Conservation (phyloP, 2,329 filamentous ascomycete genomes). For the Thermoascus crustaceus region DNA sequence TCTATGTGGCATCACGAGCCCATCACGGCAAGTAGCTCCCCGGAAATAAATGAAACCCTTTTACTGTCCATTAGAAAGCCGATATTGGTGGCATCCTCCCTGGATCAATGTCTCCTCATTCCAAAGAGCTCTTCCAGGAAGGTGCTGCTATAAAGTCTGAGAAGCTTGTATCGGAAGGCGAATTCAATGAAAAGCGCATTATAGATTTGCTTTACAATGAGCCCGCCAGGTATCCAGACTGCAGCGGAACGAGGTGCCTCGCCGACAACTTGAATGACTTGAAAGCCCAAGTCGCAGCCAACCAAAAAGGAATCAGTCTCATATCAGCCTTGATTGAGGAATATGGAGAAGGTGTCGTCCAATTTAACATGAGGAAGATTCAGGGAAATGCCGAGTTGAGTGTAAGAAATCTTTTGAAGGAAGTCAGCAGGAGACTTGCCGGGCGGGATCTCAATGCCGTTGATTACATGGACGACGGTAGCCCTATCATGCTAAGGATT, state of each 20-base stretch:
- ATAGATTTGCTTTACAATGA: constrained; percentile 60
- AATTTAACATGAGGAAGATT: constrained; percentile 72
- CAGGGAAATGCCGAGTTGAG: constrained; percentile 68
- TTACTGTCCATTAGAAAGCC: constrained; percentile 31
- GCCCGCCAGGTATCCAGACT: constrained; percentile 62
- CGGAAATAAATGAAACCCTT: neutral
- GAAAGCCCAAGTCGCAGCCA: constrained; percentile 73
- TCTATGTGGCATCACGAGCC: constrained; percentile 65
- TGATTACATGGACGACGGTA: constrained; percentile 78
- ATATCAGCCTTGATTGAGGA: constrained; percentile 65
- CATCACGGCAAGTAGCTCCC: constrained; percentile 58
- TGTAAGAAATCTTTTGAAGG: constrained; percentile 61
- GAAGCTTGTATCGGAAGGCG: constrained; percentile 30
- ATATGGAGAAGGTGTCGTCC: constrained; percentile 63
- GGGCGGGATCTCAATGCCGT: constrained; percentile 58
- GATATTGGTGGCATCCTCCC: constrained; percentile 72
- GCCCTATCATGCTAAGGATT: constrained; percentile 64
- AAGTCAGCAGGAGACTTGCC: constrained; percentile 57
- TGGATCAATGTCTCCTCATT: constrained; percentile 71
- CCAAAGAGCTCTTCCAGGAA: constrained; percentile 56
- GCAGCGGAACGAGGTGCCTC: constrained; percentile 65
- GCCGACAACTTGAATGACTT: constrained; percentile 75
- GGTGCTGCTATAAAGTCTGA: constrained; percentile 57
- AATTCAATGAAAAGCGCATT: constrained; percentile 67
- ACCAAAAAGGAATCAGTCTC: constrained; percentile 70